Conservation (phyloP, 345 rosid genomes). For the Murraya paniculata region DNA sequence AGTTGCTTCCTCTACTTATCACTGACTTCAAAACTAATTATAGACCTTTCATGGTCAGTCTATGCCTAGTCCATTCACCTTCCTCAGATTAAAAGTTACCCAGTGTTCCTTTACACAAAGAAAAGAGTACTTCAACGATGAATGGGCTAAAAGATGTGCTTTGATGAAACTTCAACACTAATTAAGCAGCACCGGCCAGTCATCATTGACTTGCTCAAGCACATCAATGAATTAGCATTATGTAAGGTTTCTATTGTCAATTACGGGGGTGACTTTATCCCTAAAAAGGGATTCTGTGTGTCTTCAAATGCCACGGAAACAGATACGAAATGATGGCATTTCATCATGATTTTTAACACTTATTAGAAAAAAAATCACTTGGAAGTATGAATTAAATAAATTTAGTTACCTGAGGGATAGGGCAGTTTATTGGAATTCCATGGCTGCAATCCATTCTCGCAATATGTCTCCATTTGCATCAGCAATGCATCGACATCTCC, state of each 20-base stretch:
- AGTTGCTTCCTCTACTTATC: background rate
- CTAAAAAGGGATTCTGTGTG: background rate
- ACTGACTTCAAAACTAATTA: background rate
- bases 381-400: background rate
- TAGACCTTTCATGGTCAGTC: background rate
- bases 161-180: constrained; percentile 5
- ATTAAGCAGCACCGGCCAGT: background rate
- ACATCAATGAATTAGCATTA: background rate
- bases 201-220: constrained; percentile 1
- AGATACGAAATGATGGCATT: background rate
- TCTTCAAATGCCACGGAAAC: too few species aligned
- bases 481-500: constrained; percentile 56
- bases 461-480: constrained; percentile 85
- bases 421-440: constrained; percentile 64
- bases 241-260: background rate
- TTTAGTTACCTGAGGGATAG: constrained; percentile 64
- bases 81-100: background rate
- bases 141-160: background rate
- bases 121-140: background rate
- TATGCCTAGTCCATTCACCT: background rate
- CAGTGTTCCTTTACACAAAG: background rate
- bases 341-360: too few species aligned
- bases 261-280: background rate
- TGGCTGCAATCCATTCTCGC: constrained; percentile 82
- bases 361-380: background rate